Conservation (phyloP, 2,329 filamentous ascomycete genomes). For the Trichoderma breve region DNA sequence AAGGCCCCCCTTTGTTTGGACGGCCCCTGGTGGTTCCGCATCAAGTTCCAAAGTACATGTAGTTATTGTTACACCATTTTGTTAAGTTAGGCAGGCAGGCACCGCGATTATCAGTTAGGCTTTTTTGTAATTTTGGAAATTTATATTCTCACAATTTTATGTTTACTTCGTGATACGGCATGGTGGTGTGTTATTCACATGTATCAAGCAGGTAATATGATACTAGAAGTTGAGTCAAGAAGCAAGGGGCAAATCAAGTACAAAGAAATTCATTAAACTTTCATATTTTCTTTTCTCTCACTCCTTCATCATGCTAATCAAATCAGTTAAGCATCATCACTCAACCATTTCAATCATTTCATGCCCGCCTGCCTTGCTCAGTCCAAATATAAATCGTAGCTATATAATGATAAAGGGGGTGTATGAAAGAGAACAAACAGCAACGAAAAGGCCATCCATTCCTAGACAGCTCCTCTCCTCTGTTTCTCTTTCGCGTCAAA, state of each 20-base stretch:
- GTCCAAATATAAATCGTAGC: constrained; percentile 5
- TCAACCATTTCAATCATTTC: not conserved
- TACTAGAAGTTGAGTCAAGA: not conserved
- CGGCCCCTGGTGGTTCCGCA: constrained; percentile 5
- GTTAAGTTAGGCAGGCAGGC: not conserved
- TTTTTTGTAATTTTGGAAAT: not conserved
- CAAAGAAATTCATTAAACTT: not conserved
- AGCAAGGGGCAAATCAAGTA: not conserved
- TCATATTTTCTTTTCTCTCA: not conserved
- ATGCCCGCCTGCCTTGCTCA: constrained; percentile 7
- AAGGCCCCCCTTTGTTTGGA: not conserved
- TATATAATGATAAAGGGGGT: not conserved
- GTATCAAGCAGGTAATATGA: not conserved
- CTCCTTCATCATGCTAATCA: not conserved
- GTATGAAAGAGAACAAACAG: not conserved
- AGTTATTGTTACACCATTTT: not conserved
- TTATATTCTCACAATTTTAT: not conserved
- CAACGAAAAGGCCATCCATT: not conserved
- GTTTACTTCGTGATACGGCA: not conserved
- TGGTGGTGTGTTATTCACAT: not conserved
- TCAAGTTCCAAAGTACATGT: not conserved
- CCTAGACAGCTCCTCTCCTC: not conserved
- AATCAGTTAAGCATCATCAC: not conserved
- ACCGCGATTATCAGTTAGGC: not conserved
- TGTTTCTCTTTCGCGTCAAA: not conserved